These are phyloP conservation scores for Trichophyton simii DNA, from an alignment of 2,329 filamentous ascomycete species.

Conservation along the genomic window DNA sequence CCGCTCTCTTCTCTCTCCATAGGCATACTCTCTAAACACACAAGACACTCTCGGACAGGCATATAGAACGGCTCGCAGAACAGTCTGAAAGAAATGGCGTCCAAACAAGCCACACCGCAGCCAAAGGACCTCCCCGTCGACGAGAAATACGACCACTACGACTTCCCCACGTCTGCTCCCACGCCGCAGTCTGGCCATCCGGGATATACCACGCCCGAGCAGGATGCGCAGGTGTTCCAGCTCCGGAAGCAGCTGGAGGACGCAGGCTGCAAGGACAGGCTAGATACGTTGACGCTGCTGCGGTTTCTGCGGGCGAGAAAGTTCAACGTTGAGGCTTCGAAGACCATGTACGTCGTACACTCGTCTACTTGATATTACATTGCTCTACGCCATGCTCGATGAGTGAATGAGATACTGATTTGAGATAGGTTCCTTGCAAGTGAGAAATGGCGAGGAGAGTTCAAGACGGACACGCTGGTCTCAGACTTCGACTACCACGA, in stretches of 20 bases:
- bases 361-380: not conserved
- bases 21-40: not conserved
- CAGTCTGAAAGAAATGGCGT: conserved; percentile 2
- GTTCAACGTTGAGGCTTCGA: conserved; percentile 73
- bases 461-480: conserved; percentile 68
- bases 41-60: not conserved
- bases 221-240: conserved; percentile 82
- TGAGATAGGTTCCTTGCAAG: conserved; percentile 67
- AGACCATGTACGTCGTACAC: conserved; percentile 62
- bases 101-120: conserved; percentile 10
- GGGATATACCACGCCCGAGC: conserved; percentile 70
- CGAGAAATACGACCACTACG: conserved; percentile 91
- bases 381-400: no score
- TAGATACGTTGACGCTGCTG: conserved; percentile 87
- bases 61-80: not conserved
- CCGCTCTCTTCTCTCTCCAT: not conserved
- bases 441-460: conserved; percentile 84
- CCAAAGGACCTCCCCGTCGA: conserved; percentile 46
- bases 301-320: conserved; percentile 89
- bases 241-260: conserved; percentile 74
- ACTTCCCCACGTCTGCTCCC: conserved; percentile 71
- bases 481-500: conserved; percentile 76
- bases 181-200: conserved; percentile 64
- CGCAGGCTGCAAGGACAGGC: conserved; percentile 65
- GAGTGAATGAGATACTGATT: not conserved